Base-by-base conservation (phyloP, 2,329 filamentous ascomycete species). In the Exophiala bonariae region DNA sequence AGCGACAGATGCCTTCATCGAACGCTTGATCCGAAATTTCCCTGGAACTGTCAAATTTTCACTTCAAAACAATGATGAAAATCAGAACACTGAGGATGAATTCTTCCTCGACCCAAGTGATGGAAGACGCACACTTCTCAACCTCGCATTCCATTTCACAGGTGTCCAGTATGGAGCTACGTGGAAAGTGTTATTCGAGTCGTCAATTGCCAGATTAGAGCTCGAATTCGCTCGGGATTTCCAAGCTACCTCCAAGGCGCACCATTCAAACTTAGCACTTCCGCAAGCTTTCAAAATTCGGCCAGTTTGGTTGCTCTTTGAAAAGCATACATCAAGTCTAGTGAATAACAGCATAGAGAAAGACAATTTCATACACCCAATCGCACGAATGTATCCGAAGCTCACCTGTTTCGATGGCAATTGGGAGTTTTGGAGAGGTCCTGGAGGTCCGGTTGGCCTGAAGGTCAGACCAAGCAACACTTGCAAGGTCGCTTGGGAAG, bases 241-340 rank as follows among this genome's bases (percentile, higher is more conserved):
- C 6, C 6, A 26, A 26, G 23, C 6, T 6, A 26, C 23, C 23
- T 11, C 11, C 23, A 26, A 11, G n/a, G n/a, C n/a, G n/a, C n/a
- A n/a, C 23, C 23, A 26, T 26, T 26, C 11, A 26, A 11, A 11
- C 23, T n/a, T n/a, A n/a, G n/a, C n/a, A n/a, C n/a, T n/a, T n/a
- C n/a, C n/a, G n/a, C n/a, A n/a, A n/a, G 23, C 11, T 26, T 11
- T 26, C 6, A 11, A 26, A 6, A 11, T 26, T 26, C 23, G 23
- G 6, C 49, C 50, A 20, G 28, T 26, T 43, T 81, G 80, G 77
- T 62, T 68, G 0, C 50, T 82, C 3, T 79, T 69, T 53, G 70
- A 72, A 10, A 73, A 71, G 28, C 63, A 73, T n/a, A 60, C 66
- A n/a, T n/a, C n/a, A n/a, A n/a, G n/a, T n/a, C n/a, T n/a, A n/a